phyloP scores from a whole-genome alignment of 2,329 filamentous ascomycete genomes.

The Diaporthe vexans region DNA sequence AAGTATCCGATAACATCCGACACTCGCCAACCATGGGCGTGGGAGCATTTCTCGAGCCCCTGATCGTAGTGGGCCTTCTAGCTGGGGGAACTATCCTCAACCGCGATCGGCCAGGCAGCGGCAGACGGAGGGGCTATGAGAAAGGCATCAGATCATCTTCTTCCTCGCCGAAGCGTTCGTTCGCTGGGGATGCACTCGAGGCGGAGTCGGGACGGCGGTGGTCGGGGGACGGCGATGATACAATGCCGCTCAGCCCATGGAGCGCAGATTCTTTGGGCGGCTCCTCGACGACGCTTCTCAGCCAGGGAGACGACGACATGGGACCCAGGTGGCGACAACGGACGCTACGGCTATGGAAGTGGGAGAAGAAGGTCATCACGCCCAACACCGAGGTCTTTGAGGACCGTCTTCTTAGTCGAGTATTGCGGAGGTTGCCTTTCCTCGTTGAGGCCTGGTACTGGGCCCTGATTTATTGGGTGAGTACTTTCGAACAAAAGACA shows the following conservation, averaged over 20 bases:
- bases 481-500: conserved; percentile 45
- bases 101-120: conserved; percentile 54
- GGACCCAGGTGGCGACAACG: conserved; percentile 44
- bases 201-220: conserved; percentile 45
- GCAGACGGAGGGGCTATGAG: conserved; percentile 8
- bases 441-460: conserved; percentile 83
- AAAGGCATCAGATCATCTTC: conserved; percentile 40
- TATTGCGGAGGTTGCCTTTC: conserved; percentile 78
- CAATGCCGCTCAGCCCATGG: conserved; percentile 38
- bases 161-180: conserved; percentile 46
- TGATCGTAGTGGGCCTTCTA: conserved; percentile 71
- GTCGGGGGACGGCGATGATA: conserved; percentile 40
- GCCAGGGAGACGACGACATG: conserved; percentile 39
- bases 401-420: conserved; percentile 71
- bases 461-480: conserved; percentile 83
- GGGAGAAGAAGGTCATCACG: conserved; percentile 63
- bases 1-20: background rate
- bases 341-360: conserved; percentile 55
- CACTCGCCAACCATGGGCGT: conserved; percentile 53
- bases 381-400: conserved; percentile 74
- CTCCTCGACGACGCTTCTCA: conserved; percentile 45
- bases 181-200: conserved; percentile 47
- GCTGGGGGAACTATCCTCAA: conserved; percentile 75
- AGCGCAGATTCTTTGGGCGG: conserved; percentile 43
- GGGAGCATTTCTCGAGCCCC: conserved; percentile 72